phyloP scores from a whole-genome alignment of 495 filamentous ascomycete species.

The Hyaloscypha hepaticicola region DNA sequence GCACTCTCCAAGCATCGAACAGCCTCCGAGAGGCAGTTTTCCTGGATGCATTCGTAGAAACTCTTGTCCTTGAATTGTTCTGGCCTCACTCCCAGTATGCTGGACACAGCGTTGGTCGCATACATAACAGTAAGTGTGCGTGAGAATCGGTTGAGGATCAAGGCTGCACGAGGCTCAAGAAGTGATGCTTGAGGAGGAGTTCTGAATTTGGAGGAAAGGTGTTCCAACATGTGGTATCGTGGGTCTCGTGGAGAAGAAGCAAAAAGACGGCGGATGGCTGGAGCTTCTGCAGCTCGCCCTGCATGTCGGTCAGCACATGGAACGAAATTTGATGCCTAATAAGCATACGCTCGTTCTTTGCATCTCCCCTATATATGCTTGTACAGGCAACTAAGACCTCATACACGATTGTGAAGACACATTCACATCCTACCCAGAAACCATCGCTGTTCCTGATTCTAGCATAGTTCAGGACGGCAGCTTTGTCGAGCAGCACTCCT shows the following conservation, averaged over 20 bases:
- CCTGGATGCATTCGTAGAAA: conserved; percentile 79
- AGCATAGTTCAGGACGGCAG: conserved; percentile 80
- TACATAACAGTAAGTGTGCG: conserved; percentile 84
- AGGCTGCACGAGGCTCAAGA: conserved; percentile 78
- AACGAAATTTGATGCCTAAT: not conserved
- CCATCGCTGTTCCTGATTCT: conserved; percentile 66
- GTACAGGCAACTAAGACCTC: conserved; percentile 85
- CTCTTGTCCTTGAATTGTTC: conserved; percentile 67
- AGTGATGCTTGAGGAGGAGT: conserved; percentile 55
- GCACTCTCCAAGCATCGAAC: conserved; percentile 78
- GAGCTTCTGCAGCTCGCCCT: conserved; percentile 81
- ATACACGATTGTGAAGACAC: conserved; percentile 85
- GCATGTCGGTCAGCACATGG: conserved; percentile 21
- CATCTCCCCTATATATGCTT: conserved; percentile 70
- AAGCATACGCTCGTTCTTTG: conserved; percentile 71
- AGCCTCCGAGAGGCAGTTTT: conserved; percentile 72
- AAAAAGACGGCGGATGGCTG: conserved; percentile 74
- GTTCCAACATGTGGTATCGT: conserved; percentile 87
- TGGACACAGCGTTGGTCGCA: conserved; percentile 70
- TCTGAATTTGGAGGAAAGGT: conserved; percentile 79
- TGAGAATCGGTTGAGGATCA: conserved; percentile 87
- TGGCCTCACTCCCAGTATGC: conserved; percentile 68
- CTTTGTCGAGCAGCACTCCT: conserved; percentile 78
- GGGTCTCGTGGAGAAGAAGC: conserved; percentile 80
- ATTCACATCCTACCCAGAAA: conserved; percentile 79